Conservation (phyloP, 768 basidiomycete genomes). For the Astraeus odoratus region DNA sequence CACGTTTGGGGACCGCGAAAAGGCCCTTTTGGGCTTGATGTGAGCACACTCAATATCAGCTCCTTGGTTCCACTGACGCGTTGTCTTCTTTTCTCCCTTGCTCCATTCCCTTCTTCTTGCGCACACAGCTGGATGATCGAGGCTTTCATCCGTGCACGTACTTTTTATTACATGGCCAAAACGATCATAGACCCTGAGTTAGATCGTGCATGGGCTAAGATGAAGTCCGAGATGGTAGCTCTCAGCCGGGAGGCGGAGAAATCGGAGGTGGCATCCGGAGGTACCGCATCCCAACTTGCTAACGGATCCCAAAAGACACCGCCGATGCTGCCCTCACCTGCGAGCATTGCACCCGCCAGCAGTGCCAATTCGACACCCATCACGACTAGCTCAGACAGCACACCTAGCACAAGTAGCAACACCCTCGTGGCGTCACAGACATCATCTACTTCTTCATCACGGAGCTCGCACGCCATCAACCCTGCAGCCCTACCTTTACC, state of each 20-base stretch:
- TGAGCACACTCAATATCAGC: constrained; percentile 35
- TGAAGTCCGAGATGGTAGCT: constrained; percentile 26
- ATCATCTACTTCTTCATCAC: constrained; percentile 11
- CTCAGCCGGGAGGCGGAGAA: constrained; percentile 30
- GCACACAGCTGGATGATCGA: constrained; percentile 70
- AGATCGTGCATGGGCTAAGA: constrained; percentile 28
- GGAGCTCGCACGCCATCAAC: constrained; percentile 21
- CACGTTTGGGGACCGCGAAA: constrained; percentile 40
- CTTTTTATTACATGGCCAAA: constrained; percentile 35
- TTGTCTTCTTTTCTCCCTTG: constrained; percentile 1
- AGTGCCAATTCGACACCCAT: constrained; percentile 78
- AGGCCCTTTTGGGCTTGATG: constrained; percentile 73
- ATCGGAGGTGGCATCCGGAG: constrained; percentile 26
- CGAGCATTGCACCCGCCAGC: constrained; percentile 56
- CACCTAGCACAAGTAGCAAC: constrained; percentile 38
- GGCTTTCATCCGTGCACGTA: constrained; percentile 59
- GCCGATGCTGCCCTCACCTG: constrained; percentile 75
- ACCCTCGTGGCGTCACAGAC: constrained; percentile 20
- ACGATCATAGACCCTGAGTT: constrained; percentile 27
- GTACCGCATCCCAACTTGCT: constrained; percentile 18
- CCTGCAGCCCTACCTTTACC: constrained; percentile 31
- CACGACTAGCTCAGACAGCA: constrained; percentile 45
- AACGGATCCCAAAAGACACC: constrained; percentile 40
- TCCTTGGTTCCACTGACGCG: constrained; percentile 20
- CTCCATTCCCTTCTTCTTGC: constrained; percentile 8